phyloP scores from a whole-genome alignment of 108 stramenopile species.

The Asterionellopsis glacialis region DNA sequence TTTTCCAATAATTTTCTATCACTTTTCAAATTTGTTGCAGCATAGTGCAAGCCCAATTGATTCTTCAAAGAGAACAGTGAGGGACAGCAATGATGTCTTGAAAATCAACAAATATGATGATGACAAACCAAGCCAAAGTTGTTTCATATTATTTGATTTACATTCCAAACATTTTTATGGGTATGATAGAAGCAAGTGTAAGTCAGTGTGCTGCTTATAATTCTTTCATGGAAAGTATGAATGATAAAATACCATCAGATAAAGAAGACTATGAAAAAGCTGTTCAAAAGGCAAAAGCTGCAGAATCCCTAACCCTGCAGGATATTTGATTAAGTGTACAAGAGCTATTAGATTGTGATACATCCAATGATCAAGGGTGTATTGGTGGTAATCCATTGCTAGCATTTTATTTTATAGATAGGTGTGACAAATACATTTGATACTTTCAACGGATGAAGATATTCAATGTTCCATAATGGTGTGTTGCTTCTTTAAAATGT shows the following conservation, averaged over 20 bases:
- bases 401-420: conserved; percentile 82
- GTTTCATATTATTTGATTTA: neutral
- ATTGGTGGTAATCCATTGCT: conserved; percentile 88
- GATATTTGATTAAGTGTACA: conserved; percentile 70
- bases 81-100: too few relatives aligned
- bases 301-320: conserved; percentile 43
- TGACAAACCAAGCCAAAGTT: too few relatives aligned
- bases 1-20: too few relatives aligned
- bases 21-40: too few relatives aligned
- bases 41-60: too few relatives aligned
- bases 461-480: too few relatives aligned
- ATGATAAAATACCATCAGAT: neutral
- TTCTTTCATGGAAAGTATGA: conserved; percentile 20
- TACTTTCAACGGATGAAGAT: too few relatives aligned
- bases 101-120: too few relatives aligned
- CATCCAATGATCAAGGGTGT: conserved; percentile 80
- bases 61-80: too few relatives aligned
- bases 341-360: conserved; percentile 91
- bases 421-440: too few relatives aligned
- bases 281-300: conserved; percentile 24
- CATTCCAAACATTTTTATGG: conserved; percentile 19
- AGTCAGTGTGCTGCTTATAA: conserved; percentile 49
- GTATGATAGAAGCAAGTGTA: conserved; percentile 83
- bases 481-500: neutral
- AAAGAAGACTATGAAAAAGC: conserved; percentile 6